These are phyloP conservation scores for Rutstroemia sp. DNA, from an alignment of 2,329 filamentous ascomycete species.

Conservation along the genomic window DNA sequence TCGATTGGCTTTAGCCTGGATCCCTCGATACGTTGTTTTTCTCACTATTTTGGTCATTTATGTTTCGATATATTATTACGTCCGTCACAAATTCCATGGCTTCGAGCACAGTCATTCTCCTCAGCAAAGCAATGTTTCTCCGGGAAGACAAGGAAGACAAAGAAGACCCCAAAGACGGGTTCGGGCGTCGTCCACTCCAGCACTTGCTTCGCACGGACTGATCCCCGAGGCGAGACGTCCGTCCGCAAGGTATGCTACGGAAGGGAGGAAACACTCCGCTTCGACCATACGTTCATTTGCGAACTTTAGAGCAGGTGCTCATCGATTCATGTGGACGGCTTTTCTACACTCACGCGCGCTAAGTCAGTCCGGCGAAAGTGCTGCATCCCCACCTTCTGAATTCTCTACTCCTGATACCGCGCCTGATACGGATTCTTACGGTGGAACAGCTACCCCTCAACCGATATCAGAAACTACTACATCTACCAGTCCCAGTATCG, in stretches of 20 bases:
- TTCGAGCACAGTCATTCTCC: conserved; percentile 17
- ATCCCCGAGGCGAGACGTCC: conserved; percentile 19
- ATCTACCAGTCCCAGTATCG: not conserved
- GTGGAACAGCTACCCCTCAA: conserved; percentile 15
- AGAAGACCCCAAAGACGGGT: conserved; percentile 7
- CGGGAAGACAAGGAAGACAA: conserved; percentile 6
- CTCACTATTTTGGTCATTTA: conserved; percentile 57
- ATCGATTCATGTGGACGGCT: conserved; percentile 26
- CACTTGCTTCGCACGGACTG: conserved; percentile 22
- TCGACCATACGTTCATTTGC: conserved; percentile 15
- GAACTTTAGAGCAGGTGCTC: conserved; percentile 13
- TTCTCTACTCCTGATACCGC: conserved; percentile 14
- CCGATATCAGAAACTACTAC: conserved; percentile 10
- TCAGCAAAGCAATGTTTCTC: conserved; percentile 8
- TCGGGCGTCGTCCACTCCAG: conserved; percentile 20
- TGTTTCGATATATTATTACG: conserved; percentile 62
- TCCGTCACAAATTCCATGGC: conserved; percentile 35
- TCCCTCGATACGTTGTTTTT: conserved; percentile 65
- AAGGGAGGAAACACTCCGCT: conserved; percentile 13
- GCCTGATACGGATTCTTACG: conserved; percentile 18
- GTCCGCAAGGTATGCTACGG: conserved; percentile 8
- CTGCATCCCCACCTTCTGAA: conserved; percentile 15
- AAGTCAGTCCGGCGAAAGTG: not conserved
- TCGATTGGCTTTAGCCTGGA: conserved; percentile 60
- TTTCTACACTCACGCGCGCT: conserved; percentile 15